Evolutionary conservation across 495 filamentous ascomycete genomes (phyloP), one percentile per base, ranked within the genome.

Genomic region (Chaetomium cochliodes): DNA sequence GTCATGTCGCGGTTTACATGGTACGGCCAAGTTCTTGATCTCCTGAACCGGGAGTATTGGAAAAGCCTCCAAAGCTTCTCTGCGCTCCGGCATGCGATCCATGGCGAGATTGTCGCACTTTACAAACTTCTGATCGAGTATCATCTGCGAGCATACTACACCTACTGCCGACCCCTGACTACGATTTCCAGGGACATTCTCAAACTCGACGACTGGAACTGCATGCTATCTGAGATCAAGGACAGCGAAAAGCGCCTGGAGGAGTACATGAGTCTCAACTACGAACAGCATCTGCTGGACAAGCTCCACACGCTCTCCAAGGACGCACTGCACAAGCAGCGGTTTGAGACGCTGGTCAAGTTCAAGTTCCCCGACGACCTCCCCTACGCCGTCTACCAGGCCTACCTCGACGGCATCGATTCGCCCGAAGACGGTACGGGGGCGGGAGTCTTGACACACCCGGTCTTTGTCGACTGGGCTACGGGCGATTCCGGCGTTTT

Each of bases 291-390:
- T 23, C 60, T 67, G 3, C 44, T 70, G 15, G 65, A 68, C 33
- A 70, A 67, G 39, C 63, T 70, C 11, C 65, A 70, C 52, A 64
- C 57, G 8, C 64, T 70, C 2, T 66, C 65, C 18, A 60, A 70
- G n/a, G 69, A 70, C 2, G 65, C 65, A 3, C 55, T 63, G 23
- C 54, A 64, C 30, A 70, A 66, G 15, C 69, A 67, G 52, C 33
- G 69, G 1, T 39, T 61, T 11, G 69, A 70, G 28, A 56, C 64
- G 22, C 22, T 63, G 0, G 55, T 60, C 44, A 67, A 68, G 60
- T 68, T 70, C 69, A 70, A 70, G 52, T 70, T 70, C 22, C 69
- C 69, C 8, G 65, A 67, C 8, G 69, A 68, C 50, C 60, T 70
- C 25, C 69, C 69, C 0, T 70, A 70, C 47, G 33, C 57, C 2